Evolutionary conservation across 148 eudicot species (phyloP), one percentile per base, ranked within the genome.

Genomic region (Vaccinium vitisidaea): DNA sequence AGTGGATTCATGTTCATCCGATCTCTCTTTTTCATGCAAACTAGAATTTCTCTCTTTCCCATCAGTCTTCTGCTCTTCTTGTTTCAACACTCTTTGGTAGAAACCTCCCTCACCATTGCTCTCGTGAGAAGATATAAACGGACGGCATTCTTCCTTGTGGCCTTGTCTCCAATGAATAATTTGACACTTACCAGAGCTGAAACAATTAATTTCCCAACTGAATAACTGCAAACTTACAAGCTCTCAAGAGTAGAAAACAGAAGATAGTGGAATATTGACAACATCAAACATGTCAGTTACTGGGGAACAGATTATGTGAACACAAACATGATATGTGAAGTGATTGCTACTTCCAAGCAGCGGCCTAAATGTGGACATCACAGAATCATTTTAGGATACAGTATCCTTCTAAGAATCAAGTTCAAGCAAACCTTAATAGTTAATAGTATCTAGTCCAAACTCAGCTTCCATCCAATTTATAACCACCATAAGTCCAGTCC

Each of bases 181-280:
- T 91, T 96, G 98, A 87, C 98, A 96, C 89, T 94, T 94, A 80
- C 96, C 93, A 82, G 98, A 94, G 88, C 98, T 96, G 95, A 87
- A 90, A 90, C 70, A 55, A 46, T 63, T 69, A 81, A 79, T 83
- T 46, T 32, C 52, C 23, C 61, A 48, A 30, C 73, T 32, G 59
- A 82, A 78, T 39, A 63, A 81, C 74, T 43, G 77, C 56, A 77
- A 71, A 83, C 58, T n/a, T 83, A 58, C 5, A 56, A 54, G 32
- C 55, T 19, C 27, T 12, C 71, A 73, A 75, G 30, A 8, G 56
- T 49, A 15, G 56, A 32, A 58, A 81, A 30, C 18, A 52, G 18
- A 49, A 39, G 76, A 63, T 69, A 61, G 10, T 69, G 65, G 75
- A 79, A 1, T 39, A 58, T 76, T 32, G 80, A 75, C 15, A 25